Evolutionary conservation across 208 protist species (phyloP).

Genomic region (Wallacemonas sp.): DNA sequence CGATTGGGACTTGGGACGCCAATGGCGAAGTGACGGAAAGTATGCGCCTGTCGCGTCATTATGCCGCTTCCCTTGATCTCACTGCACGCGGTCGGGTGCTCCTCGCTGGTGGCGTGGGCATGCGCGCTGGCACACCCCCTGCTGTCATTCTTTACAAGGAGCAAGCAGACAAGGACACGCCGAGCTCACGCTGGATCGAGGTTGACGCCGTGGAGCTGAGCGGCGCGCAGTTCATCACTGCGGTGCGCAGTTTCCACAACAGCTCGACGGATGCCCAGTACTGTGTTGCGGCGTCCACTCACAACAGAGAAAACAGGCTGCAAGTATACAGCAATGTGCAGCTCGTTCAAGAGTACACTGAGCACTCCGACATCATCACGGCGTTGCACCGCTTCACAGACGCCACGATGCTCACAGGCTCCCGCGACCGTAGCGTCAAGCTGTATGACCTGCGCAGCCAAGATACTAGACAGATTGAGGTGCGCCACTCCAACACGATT

Average conservation of each 20-base stretch:
- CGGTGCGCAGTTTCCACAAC: slow-evolving; percentile 52
- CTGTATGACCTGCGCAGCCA: slow-evolving; percentile 65
- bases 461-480: not conserved
- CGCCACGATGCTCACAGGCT: slow-evolving; percentile 75
- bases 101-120: slow-evolving; percentile 72
- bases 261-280: slow-evolving; percentile 35
- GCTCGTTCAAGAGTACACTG: slow-evolving; percentile 64
- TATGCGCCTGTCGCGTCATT: slow-evolving; percentile 75
- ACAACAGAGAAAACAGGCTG: slow-evolving; percentile 26
- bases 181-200: slow-evolving; percentile 75
- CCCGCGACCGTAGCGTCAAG: slow-evolving; percentile 76
- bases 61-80: slow-evolving; percentile 83
- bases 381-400: slow-evolving; percentile 70
- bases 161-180: slow-evolving; percentile 21
- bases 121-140: slow-evolving; percentile 38
- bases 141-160: slow-evolving; percentile 79
- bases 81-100: slow-evolving; percentile 67
- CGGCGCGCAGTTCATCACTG: slow-evolving; percentile 71
- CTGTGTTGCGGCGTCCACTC: slow-evolving; percentile 60
- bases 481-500: slow-evolving; percentile 76
- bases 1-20: slow-evolving; percentile 82
- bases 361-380: slow-evolving; percentile 86
- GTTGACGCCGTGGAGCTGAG: slow-evolving; percentile 67
- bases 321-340: slow-evolving; percentile 66
- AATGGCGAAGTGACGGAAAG: slow-evolving; percentile 65